Evolutionary conservation across 2,329 filamentous ascomycete genomes (phyloP).

Genomic region (Thermoascus crustaceus): DNA sequence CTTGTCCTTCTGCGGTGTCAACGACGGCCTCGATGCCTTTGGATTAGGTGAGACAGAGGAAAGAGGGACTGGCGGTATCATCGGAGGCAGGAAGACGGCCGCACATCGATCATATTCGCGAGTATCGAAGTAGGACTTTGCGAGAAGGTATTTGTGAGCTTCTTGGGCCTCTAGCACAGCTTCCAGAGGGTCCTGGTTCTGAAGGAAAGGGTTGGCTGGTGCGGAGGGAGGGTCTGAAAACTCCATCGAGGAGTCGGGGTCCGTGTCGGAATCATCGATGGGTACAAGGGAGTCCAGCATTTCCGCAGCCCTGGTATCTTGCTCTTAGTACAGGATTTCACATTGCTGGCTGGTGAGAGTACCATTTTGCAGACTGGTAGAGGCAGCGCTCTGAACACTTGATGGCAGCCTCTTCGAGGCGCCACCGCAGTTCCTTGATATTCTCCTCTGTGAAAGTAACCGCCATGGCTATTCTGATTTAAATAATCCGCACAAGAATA

Average conservation of each 20-base stretch:
- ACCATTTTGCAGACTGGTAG: constrained; percentile 97
- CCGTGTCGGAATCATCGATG: constrained; percentile 50
- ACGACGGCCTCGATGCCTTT: constrained; percentile 30
- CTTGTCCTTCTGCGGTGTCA: constrained; percentile 50
- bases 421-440: constrained; percentile 55
- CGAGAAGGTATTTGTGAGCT: constrained; percentile 74
- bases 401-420: constrained; percentile 75
- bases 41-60: constrained; percentile 26
- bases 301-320: constrained; percentile 72
- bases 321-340: constrained; percentile 9
- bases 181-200: constrained; percentile 62
- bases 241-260: constrained; percentile 52
- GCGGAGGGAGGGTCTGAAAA: constrained; percentile 42
- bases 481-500: too few species aligned
- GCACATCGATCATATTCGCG: constrained; percentile 91
- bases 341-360: constrained; percentile 5
- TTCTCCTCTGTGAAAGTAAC: constrained; percentile 28
- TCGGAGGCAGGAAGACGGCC: constrained; percentile 75
- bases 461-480: too few species aligned
- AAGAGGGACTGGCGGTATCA: constrained; percentile 61
- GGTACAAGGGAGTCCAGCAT: constrained; percentile 72
- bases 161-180: constrained; percentile 69
- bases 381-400: constrained; percentile 92
- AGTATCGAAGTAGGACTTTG: constrained; percentile 91
- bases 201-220: constrained; percentile 43